A percentile compares a stretch with the other conserved stretches of the same genome.
These are phyloP conservation scores for Pythium periplocum DNA, from an alignment of 352 stramenopile species.

Conservation along the genomic window DNA sequence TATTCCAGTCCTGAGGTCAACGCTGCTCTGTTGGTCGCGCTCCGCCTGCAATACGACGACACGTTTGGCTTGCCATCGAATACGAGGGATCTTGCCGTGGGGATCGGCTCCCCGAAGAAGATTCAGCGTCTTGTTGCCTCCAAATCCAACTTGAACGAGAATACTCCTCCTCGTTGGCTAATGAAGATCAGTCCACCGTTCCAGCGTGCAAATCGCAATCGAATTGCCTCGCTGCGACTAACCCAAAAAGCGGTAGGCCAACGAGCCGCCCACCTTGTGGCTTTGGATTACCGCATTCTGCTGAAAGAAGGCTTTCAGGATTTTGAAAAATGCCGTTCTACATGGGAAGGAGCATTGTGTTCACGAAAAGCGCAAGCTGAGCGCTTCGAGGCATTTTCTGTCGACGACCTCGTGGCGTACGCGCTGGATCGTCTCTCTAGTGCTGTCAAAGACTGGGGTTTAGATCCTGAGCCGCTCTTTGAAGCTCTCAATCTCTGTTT, in stretches of 20 bases:
- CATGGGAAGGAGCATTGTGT: slow-evolving; percentile 38
- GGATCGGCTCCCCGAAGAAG: not conserved
- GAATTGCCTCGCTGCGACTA: slow-evolving; percentile 33
- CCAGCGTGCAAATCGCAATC: slow-evolving; percentile 50
- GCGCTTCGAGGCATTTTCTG: slow-evolving; percentile 22
- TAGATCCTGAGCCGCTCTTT: slow-evolving; percentile 62
- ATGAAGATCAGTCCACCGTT: slow-evolving; percentile 49
- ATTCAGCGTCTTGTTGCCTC: slow-evolving; percentile 3
- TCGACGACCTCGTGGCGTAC: slow-evolving; percentile 39
- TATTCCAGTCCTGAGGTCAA: slow-evolving; percentile 41
- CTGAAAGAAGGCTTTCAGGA: slow-evolving; percentile 24
- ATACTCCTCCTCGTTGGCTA: slow-evolving; percentile 47
- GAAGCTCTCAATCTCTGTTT: slow-evolving; percentile 62
- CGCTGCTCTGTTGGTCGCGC: slow-evolving; percentile 39
- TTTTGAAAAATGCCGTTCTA: slow-evolving; percentile 43
- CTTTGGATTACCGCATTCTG: slow-evolving; percentile 34
- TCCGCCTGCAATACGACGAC: slow-evolving; percentile 56
- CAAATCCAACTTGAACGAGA: slow-evolving; percentile 4
- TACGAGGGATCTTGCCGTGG: slow-evolving; percentile 14
- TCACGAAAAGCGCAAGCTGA: slow-evolving; percentile 18
- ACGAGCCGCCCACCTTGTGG: slow-evolving; percentile 42
- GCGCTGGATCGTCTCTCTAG: slow-evolving; percentile 49
- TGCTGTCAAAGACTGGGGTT: slow-evolving; percentile 66
- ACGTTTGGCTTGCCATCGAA: slow-evolving; percentile 49
- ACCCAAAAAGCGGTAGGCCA: slow-evolving; percentile 25